Conservation (phyloP, 1,284 basidiomycete species). For the Trichosporon faecale region DNA sequence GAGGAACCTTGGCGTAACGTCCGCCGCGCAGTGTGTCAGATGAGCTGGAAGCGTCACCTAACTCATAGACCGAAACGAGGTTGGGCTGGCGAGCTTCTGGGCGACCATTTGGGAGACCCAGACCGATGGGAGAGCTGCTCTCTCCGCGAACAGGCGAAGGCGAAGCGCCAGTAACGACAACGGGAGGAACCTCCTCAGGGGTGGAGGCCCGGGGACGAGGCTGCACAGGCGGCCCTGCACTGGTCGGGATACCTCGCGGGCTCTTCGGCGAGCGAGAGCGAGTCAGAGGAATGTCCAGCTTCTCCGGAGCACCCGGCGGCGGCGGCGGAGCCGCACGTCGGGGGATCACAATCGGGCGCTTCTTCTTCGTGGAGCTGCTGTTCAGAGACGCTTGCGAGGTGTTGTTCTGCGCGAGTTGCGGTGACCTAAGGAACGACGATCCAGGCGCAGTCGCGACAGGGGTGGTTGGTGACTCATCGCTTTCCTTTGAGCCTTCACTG, state of each 20-base stretch:
- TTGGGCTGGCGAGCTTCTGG: not conserved
- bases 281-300: not conserved
- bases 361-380: conserved; percentile 29
- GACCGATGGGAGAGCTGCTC: not conserved
- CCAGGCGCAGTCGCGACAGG: not conserved
- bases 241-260: not conserved
- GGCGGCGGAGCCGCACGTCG: conserved; percentile 38
- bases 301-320: conserved; percentile 23
- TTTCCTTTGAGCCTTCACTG: conserved; percentile 5
- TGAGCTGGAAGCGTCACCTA: not conserved
- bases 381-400: not conserved
- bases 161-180: conserved; percentile 1
- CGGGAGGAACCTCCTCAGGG: conserved; percentile 3
- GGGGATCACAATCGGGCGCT: conserved; percentile 34
- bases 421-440: not conserved
- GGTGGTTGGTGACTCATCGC: conserved; percentile 4
- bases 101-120: not conserved
- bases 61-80: conserved; percentile 3
- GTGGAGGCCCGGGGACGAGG: not conserved
- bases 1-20: not conserved
- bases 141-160: conserved; percentile 7
- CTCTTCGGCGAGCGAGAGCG: conserved; percentile 6
- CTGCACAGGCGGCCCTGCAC: not conserved
- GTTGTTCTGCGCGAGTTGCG: not conserved
- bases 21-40: not conserved